Conservation (phyloP, 1,284 basidiomycete species). For the Peniophora sp. region DNA sequence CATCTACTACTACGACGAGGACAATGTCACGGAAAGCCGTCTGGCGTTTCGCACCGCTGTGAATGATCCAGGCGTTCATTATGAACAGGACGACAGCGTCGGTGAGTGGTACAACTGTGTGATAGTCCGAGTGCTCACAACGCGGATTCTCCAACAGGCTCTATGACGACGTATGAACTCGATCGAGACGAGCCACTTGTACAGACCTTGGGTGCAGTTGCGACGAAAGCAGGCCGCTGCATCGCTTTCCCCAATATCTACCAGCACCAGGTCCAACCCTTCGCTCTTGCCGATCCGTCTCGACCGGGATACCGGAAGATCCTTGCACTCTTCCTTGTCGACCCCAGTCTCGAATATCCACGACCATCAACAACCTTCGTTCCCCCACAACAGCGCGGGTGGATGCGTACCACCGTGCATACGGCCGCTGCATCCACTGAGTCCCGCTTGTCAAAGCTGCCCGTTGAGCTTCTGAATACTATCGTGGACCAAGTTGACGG, state of each 20-base stretch:
- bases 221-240: slow-evolving; percentile 27
- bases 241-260: slow-evolving; percentile 38
- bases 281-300: slow-evolving; percentile 31
- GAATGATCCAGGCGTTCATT: neutral
- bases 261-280: slow-evolving; percentile 35
- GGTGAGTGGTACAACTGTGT: neutral
- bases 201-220: slow-evolving; percentile 27
- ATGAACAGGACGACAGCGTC: neutral
- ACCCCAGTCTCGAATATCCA: slow-evolving; percentile 34
- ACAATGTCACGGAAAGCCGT: neutral
- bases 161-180: neutral
- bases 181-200: neutral
- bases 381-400: slow-evolving; percentile 33
- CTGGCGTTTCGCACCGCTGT: neutral
- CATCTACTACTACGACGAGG: slow-evolving; percentile 2
- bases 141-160: neutral
- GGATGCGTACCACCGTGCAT: slow-evolving; percentile 17
- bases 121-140: neutral
- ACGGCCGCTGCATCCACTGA: neutral
- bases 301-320: slow-evolving; percentile 42
- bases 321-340: slow-evolving; percentile 40
- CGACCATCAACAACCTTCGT: slow-evolving; percentile 28
- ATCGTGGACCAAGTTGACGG: slow-evolving; percentile 15
- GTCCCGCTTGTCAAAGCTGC: slow-evolving; percentile 6
- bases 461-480: slow-evolving; percentile 15